Conservation (phyloP, 352 stramenopile genomes). For the Globisporangium polare region DNA sequence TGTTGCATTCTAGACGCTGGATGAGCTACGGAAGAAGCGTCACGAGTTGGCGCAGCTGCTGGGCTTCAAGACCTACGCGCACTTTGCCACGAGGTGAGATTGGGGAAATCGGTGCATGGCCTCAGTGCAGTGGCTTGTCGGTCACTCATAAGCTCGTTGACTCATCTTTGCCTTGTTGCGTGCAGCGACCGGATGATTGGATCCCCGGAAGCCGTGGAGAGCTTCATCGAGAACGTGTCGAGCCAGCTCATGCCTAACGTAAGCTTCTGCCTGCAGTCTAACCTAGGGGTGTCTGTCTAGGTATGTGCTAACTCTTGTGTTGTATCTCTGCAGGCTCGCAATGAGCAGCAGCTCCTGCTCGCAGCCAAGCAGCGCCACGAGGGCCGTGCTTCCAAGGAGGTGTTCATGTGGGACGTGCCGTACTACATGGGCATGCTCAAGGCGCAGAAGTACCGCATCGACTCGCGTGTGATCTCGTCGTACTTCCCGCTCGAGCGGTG, state of each 20-base stretch:
- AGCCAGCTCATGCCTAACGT: conserved; percentile 73
- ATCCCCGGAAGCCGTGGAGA: conserved; percentile 55
- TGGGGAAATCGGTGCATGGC: background rate
- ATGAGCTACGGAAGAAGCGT: conserved; percentile 82
- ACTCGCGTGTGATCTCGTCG: conserved; percentile 70
- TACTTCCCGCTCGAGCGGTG: conserved; percentile 93
- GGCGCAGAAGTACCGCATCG: conserved; percentile 62
- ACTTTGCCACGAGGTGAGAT: conserved; percentile 87
- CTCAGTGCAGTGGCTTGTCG: background rate
- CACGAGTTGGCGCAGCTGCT: conserved; percentile 87
- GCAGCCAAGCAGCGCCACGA: conserved; percentile 63
- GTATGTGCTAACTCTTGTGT: background rate
- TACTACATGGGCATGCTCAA: conserved; percentile 92
- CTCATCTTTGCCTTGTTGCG: conserved; percentile 1
- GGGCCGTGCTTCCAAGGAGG: conserved; percentile 26
- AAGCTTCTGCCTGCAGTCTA: background rate
- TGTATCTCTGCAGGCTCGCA: conserved; percentile 29
- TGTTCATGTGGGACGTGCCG: conserved; percentile 94
- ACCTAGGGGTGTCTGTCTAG: too few relatives aligned
- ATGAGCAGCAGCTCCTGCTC: conserved; percentile 56
- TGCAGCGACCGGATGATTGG: conserved; percentile 84
- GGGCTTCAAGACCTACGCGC: conserved; percentile 88
- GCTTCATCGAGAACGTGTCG: conserved; percentile 62
- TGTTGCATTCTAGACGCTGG: conserved; percentile 55
- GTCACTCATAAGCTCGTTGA: background rate